These are phyloP conservation scores for Dipteronia sinensis DNA, from an alignment of 345 rosid genomes.

Conservation along the genomic window DNA sequence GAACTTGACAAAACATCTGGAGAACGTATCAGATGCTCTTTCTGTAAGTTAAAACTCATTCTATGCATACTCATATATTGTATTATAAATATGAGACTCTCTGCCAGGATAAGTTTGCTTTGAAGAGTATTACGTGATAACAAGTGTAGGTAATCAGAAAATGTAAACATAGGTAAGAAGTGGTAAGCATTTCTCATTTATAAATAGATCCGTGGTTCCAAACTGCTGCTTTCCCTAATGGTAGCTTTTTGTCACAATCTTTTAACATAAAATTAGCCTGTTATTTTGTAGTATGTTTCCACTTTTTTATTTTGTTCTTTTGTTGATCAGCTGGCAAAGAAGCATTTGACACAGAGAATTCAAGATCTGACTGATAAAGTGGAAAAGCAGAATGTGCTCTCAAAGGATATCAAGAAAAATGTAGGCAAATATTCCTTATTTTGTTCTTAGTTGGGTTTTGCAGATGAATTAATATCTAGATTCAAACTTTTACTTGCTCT, in stretches of 20 bases:
- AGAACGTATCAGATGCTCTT: slow-evolving; percentile 73
- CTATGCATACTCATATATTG: slow-evolving; percentile 21
- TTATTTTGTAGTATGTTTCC: background rate
- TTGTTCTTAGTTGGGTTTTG: background rate
- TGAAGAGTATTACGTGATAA: slow-evolving; percentile 9
- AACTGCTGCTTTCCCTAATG: background rate
- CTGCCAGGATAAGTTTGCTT: background rate
- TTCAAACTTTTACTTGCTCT: background rate
- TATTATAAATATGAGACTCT: background rate
- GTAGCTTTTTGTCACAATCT: background rate
- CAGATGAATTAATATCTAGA: background rate
- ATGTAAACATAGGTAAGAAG: background rate
- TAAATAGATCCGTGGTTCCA: background rate
- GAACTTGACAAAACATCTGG: slow-evolving; percentile 83
- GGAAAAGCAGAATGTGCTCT: slow-evolving; percentile 75
- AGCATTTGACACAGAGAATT: slow-evolving; percentile 78
- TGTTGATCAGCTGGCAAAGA: slow-evolving; percentile 72
- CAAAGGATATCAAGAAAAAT: slow-evolving; percentile 62
- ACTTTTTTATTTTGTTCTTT: slow-evolving; percentile 12
- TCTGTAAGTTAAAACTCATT: slow-evolving; percentile 48
- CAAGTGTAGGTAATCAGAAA: background rate
- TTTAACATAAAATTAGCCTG: background rate
- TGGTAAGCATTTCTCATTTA: background rate
- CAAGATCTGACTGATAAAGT: slow-evolving; percentile 75
- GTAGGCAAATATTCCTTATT: slow-evolving; percentile 37